These are phyloP conservation scores for Fusarium udum DNA, from an alignment of 2,329 filamentous ascomycete genomes.

Conservation along the genomic window DNA sequence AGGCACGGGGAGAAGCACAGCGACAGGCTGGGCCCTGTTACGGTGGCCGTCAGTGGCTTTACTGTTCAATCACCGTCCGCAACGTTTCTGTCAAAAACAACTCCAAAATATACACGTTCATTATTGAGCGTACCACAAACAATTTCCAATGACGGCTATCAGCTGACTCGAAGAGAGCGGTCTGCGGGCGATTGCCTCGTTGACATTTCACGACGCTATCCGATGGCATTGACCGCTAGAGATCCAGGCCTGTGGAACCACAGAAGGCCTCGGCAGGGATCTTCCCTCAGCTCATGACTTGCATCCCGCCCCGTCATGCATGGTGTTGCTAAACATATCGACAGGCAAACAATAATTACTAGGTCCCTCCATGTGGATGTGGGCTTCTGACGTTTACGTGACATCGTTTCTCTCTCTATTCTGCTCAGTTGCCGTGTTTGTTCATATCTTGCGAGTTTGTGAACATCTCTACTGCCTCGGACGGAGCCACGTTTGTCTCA, in stretches of 20 bases:
- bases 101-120: neutral
- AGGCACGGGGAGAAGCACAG: neutral
- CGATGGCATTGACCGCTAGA: constrained; percentile 36
- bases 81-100: constrained; percentile 15
- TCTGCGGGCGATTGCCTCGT: constrained; percentile 28
- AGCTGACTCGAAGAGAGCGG: constrained; percentile 25
- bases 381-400: constrained; percentile 8
- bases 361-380: neutral
- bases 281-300: constrained; percentile 26
- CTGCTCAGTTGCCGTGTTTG: constrained; percentile 5
- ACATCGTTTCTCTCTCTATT: constrained; percentile 2
- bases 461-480: neutral
- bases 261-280: constrained; percentile 30
- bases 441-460: neutral
- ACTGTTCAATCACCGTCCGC: neutral
- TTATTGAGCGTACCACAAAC: neutral
- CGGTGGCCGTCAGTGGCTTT: constrained; percentile 1
- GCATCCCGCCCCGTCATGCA: constrained; percentile 16
- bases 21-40: neutral
- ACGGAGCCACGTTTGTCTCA: constrained; percentile 5
- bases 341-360: neutral
- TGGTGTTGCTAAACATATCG: constrained; percentile 38
- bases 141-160: neutral
- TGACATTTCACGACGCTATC: constrained; percentile 8
- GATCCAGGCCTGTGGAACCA: constrained; percentile 10